Evolutionary conservation across 345 rosid species (phyloP).

Genomic region (Syzygium grande): DNA sequence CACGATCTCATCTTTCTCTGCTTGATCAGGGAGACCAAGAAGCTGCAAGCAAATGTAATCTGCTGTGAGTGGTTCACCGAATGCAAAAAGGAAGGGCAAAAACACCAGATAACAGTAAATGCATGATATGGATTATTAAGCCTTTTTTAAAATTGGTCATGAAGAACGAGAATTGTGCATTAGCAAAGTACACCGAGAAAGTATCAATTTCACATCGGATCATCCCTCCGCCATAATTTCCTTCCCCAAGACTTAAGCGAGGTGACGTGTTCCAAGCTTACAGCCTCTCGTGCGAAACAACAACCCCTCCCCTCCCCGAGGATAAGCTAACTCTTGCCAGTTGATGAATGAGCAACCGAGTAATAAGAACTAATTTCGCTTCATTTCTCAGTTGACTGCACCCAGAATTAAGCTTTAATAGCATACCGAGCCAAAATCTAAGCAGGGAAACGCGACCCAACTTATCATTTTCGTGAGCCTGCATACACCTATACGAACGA

Average conservation of each 20-base stretch:
- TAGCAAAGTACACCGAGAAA: not conserved
- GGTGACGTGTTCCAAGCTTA: not conserved
- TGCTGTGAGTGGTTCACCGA: not conserved
- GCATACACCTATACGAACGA: not conserved
- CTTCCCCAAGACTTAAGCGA: not conserved
- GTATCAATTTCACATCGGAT: not conserved
- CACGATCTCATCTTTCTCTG: constrained; percentile 93
- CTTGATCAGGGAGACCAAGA: constrained; percentile 59
- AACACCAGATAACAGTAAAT: not conserved
- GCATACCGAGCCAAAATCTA: not conserved
- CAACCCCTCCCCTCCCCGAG: not conserved
- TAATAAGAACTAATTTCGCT: not conserved
- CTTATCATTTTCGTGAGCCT: not conserved
- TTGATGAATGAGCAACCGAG: not conserved
- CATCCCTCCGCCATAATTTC: not conserved
- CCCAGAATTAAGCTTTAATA: not conserved
- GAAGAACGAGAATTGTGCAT: not conserved
- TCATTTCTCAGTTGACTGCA: not conserved
- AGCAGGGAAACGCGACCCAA: not conserved
- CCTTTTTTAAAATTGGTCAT: not conserved
- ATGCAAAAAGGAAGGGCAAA: not conserved
- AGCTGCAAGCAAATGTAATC: constrained; percentile 35
- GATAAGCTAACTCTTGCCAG: not conserved
- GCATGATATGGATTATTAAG: not conserved
- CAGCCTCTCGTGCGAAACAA: not conserved